Evolutionary conservation across 2,329 filamentous ascomycete species (phyloP), one percentile per base, ranked within the genome.

Genomic region (Thielaviopsis populi): DNA sequence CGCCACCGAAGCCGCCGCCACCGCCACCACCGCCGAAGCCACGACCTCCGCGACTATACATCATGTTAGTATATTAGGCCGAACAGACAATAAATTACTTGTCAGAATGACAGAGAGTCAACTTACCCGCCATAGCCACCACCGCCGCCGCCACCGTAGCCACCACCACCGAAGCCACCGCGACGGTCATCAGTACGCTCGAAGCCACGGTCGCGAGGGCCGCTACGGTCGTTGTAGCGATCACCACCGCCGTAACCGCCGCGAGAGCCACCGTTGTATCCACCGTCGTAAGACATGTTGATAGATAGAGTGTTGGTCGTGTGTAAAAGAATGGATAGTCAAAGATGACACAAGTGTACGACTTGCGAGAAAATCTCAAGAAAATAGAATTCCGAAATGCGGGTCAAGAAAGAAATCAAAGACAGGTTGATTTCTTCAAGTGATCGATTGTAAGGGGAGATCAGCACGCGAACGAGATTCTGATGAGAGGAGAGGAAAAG

Each of bases 1-100:
- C 91, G 69, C 90, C 89, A 69, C 82, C 86, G 68, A 82, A 84
- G 64, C 81, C 76, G 50, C 75, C 67, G 30, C 63, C 63, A n/a
- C 58, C 56, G 3, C 42, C 73, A 24, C 73, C 72, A 62, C 73
- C 73, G 40, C 73, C 72, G 60, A 71, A 72, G 63, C 73, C 73
- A 65, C 73, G 73, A 62, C 72, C 72, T 63, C 73, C 72, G 42
- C 73, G 71, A 63, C 72, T 70, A 67, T 37, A 66, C 63, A 61
- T 37, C 15, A 50, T 68, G 73, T 80, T 72, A 80, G 77, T 58
- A 64, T 5, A 11, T 27, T 15, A 3, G 11, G 10, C 8, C 8
- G 19, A 10, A 15, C 10, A 11, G 27, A 19, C 3, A 30, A 13
- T 42, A 19, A 33, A 24, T 10, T 50, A 6, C 8, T 0, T 17